phyloP scores from a whole-genome alignment of 1,139 yeast genomes.

The Candida frijolesensis region DNA sequence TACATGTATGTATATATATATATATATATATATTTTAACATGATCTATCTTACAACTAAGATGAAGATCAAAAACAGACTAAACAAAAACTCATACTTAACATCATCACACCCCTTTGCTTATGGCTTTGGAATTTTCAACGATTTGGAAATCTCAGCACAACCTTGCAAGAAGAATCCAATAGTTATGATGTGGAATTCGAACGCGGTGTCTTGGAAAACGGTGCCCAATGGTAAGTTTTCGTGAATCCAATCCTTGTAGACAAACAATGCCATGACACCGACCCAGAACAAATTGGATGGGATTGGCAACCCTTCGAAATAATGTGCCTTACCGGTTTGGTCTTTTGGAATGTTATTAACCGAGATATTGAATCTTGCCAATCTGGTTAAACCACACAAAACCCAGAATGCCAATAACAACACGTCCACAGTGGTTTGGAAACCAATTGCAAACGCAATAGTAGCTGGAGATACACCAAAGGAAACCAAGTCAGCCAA shows the following conservation, averaged over 20 bases:
- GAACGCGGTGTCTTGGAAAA: conserved; percentile 52
- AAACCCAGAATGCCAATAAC: conserved; percentile 78
- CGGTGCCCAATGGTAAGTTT: conserved; percentile 67
- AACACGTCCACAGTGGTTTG: conserved; percentile 81
- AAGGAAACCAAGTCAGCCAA: conserved; percentile 92
- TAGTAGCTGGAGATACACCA: conserved; percentile 91
- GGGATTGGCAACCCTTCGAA: conserved; percentile 98
- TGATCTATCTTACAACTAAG: not conserved
- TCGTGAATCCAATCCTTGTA: conserved; percentile 48
- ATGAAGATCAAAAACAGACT: not conserved
- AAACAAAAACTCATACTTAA: not conserved
- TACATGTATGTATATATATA: conserved; percentile 2
- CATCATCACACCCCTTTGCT: not conserved
- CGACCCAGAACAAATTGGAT: conserved; percentile 75
- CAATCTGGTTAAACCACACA: conserved; percentile 90
- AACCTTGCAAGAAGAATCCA: conserved; percentile 77
- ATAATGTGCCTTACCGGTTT: conserved; percentile 72
- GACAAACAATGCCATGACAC: conserved; percentile 67
- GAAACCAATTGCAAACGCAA: conserved; percentile 90
- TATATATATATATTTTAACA: not conserved
- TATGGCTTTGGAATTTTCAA: conserved; percentile 88
- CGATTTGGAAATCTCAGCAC: conserved; percentile 89
- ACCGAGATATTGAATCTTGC: conserved; percentile 96
- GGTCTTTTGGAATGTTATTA: conserved; percentile 87
- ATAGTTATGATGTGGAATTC: conserved; percentile 76